These are phyloP conservation scores for Atkinsonella texensis DNA, from an alignment of 2,329 filamentous ascomycete species.

Conservation along the genomic window DNA sequence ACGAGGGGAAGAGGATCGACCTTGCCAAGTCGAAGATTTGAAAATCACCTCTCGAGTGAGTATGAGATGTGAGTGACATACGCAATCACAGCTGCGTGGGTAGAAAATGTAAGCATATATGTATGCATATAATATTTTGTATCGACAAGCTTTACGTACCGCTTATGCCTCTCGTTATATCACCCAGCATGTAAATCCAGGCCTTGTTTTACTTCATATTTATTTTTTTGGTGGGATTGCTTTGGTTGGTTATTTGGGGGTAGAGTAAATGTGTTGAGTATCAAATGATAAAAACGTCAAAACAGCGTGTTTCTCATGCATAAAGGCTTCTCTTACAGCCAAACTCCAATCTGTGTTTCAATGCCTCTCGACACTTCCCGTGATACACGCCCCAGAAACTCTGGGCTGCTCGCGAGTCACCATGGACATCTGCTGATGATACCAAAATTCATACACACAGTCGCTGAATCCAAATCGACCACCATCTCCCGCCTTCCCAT, in stretches of 20 bases:
- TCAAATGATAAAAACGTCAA: background rate
- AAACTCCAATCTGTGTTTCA: background rate
- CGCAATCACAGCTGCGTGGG: no score
- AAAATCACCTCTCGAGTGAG: background rate
- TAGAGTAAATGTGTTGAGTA: background rate
- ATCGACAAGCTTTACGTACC: background rate
- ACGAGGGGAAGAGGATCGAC: slow-evolving; percentile 62
- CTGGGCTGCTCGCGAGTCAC: background rate
- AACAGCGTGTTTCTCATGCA: background rate
- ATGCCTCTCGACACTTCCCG: background rate
- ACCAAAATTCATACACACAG: background rate
- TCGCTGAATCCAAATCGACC: background rate
- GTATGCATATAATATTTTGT: background rate
- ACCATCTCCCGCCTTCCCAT: background rate
- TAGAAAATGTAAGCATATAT: no score
- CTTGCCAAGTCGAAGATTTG: slow-evolving; percentile 26
- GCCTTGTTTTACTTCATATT: background rate
- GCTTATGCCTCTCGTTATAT: background rate
- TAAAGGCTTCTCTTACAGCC: background rate
- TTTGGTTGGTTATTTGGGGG: background rate
- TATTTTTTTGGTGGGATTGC: background rate
- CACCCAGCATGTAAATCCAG: background rate
- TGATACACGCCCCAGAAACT: background rate
- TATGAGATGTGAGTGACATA: no score
- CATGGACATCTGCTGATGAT: background rate